Evolutionary conservation across 1,139 yeast genomes (phyloP), one percentile per base, ranked within the genome.

Genomic region (Candida sanyaensis): DNA sequence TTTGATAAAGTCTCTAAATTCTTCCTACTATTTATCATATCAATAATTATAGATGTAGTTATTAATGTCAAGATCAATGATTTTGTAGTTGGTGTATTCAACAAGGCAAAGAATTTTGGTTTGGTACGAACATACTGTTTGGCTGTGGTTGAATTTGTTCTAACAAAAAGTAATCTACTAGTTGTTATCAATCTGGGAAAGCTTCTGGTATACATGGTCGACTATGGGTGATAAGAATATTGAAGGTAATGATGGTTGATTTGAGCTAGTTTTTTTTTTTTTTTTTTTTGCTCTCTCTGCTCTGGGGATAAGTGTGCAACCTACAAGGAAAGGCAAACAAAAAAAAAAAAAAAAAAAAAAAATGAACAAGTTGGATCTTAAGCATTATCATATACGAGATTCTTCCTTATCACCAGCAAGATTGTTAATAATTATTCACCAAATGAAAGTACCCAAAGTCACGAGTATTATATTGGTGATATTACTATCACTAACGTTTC

Each of bases 41-140:
- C 78, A 5, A 74, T 68, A 12, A 73, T 73, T 2, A 66, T 68
- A 5, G 77, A 63, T 4, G 78, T 77, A 54, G 75, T 71, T 11
- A 74, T 54, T 30, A 74, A 53, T 4, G 76, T 69, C 33, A 73
- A 64, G 11, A 73, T 52, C 6, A 74, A 58, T 21, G 78, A 66
- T 57, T 75, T 75, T 48, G 73, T 61, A 3, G 71, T 64, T 2
- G 80, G 74, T 0, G 72, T 63, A 26, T 56, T 55, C 6, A 65
- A 43, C 5, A 65, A 48, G 24, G 62, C 64, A 42, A 56, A 50
- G 28, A 64, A 50, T 9, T 56, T 59, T 9, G 66, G 57, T 39
- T 56, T 55, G 11, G 45, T 29, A 21, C 56, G 47, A 11, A 56
- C 48, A 44, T 49, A 49, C 43, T 42, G 49, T 12, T 47, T 37